Evolutionary conservation across 352 stramenopile genomes (phyloP), one percentile per base, ranked within the genome.

Genomic region (Aphanomyces invadans): DNA sequence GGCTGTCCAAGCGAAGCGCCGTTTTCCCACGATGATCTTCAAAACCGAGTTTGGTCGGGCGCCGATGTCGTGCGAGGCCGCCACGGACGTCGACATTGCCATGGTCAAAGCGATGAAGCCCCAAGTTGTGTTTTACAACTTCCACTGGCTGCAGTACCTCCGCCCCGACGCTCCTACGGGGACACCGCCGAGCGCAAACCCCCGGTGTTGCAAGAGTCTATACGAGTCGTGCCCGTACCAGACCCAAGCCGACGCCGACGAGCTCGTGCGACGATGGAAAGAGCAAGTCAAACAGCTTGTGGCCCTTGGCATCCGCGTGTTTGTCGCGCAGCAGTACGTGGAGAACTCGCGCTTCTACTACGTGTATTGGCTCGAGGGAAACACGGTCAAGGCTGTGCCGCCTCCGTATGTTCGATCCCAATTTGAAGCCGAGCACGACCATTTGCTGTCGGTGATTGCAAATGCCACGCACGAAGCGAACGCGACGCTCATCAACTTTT

Each of bases 91-190:
- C 4, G 48, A 57, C 42, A 33, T 57, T 9, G 60, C 25, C 45
- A 67, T 67, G 39, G 21, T 57, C 23, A 55, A 59, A 23, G 7
- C 4, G 19, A 15, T 66, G 29, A 66, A 66, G 32, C 59, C 59
- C 25, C 59, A 59, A 67, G 60, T 31, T 0, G 60, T 25, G 2
- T 28, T 67, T 5, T 49, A 56, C 23, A 51, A 31, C 9, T 33
- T 67, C 21, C 60, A 67, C 39, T 65, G 45, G 45, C 11, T 67
- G 4, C 60, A 67, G 36, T 57, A 67, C 36, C 23, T 67, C 25
- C 19, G 48, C n/a, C 60, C 60, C 19, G 60, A n/a, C 3, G 60
- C 21, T 23, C 25, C 42, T 10, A 23, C 42, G 0, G 19, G 10
- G 15, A n/a, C n/a, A 1, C 39, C 46, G 1, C 28, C 32, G 1